phyloP scores from a whole-genome alignment of 2,329 filamentous ascomycete genomes.

The Apiospora marii region DNA sequence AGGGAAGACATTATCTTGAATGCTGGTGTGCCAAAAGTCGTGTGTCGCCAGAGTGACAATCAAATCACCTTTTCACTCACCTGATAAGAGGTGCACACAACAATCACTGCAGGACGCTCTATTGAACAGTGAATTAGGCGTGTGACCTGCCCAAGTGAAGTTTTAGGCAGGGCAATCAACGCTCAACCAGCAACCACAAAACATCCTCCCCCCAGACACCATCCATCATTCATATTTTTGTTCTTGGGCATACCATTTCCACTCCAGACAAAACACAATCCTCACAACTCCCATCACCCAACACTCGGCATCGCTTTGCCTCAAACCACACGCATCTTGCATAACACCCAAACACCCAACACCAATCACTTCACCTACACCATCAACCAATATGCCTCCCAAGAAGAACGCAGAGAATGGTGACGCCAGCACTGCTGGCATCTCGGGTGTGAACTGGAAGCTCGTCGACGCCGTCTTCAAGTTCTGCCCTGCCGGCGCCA shows the following conservation, averaged over 20 bases:
- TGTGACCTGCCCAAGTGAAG: not conserved
- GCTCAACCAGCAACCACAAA: not conserved
- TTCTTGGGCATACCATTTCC: not conserved
- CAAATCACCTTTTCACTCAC: not conserved
- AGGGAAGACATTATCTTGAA: not conserved
- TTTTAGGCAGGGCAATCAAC: not conserved
- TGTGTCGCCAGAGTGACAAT: not conserved
- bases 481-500: not conserved
- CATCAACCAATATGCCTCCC: not conserved
- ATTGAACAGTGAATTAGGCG: not conserved
- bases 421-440: not conserved
- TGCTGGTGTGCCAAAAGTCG: not conserved
- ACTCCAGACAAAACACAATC: not conserved
- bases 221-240: not conserved
- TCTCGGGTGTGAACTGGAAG: not conserved
- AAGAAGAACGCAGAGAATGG: slow-evolving; percentile 16
- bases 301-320: not conserved
- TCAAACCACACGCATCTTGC: not conserved
- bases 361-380: not conserved
- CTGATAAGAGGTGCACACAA: not conserved
- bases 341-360: not conserved
- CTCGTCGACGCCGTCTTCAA: not conserved
- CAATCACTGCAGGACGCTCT: not conserved
- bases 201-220: not conserved
- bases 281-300: not conserved